Conservation (phyloP, 208 protist species). For the Phytomonas serpens region DNA sequence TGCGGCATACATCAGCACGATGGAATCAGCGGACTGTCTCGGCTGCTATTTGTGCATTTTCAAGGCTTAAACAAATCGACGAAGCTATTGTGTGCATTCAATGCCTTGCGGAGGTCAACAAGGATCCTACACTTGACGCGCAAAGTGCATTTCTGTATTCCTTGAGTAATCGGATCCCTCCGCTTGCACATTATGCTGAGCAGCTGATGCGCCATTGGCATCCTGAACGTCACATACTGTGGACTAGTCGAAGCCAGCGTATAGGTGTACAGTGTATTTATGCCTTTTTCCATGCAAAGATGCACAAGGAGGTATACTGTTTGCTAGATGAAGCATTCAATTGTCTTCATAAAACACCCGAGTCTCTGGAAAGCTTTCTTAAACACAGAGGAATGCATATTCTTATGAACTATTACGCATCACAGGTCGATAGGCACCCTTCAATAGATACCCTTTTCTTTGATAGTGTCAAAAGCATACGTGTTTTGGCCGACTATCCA, state of each 20-base stretch:
- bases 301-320: not conserved
- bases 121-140: constrained; percentile 36
- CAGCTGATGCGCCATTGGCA: constrained; percentile 73
- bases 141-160: constrained; percentile 47
- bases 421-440: not conserved
- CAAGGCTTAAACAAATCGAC: constrained; percentile 24
- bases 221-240: constrained; percentile 8
- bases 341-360: not conserved
- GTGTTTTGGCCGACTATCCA: not conserved
- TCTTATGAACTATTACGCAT: not conserved
- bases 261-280: not conserved
- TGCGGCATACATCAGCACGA: constrained; percentile 70
- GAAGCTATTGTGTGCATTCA: constrained; percentile 59
- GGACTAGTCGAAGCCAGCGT: not conserved
- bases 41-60: constrained; percentile 40
- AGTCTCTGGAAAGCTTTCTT: not conserved
- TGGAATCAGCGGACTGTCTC: constrained; percentile 59
- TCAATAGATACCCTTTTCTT: not conserved
- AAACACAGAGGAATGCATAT: not conserved
- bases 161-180: constrained; percentile 25
- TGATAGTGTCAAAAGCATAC: not conserved
- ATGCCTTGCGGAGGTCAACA: constrained; percentile 37
- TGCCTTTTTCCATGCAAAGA: constrained; percentile 1
- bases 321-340: not conserved
- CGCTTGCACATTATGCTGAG: constrained; percentile 55